phyloP scores from a whole-genome alignment of 176 grass and related monocot genomes.

The Melocanna baccifera region DNA sequence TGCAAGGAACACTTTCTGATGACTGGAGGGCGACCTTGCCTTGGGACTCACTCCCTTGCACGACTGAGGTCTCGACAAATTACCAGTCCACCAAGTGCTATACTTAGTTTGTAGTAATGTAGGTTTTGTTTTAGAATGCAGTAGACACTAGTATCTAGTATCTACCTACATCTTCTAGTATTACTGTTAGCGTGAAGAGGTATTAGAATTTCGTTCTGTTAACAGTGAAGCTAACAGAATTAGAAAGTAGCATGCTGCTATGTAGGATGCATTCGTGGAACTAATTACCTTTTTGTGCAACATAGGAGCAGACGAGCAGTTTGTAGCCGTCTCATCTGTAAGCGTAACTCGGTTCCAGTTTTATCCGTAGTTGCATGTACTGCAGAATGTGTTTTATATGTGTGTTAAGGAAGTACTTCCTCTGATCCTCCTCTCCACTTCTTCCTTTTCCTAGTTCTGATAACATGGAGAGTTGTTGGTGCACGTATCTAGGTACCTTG shows the following conservation, averaged over 20 bases:
- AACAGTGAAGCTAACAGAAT: conserved; percentile 65
- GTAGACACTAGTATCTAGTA: conserved; percentile 10
- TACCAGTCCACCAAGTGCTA: conserved; percentile 53
- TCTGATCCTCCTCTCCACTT: conserved; percentile 6
- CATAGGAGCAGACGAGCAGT: neutral
- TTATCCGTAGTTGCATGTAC: conserved; percentile 15
- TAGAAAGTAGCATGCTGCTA: conserved; percentile 3
- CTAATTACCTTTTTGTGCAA: conserved; percentile 17
- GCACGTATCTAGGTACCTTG: neutral
- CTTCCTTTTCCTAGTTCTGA: neutral
- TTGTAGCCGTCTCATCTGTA: neutral
- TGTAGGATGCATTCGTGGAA: conserved; percentile 5
- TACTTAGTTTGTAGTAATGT: conserved; percentile 39
- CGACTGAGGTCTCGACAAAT: conserved; percentile 49
- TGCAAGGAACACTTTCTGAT: conserved; percentile 51
- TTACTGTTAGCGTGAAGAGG: conserved; percentile 55
- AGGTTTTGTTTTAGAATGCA: conserved; percentile 33
- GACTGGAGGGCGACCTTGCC: conserved; percentile 69
- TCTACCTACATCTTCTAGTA: conserved; percentile 49
- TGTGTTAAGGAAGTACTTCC: neutral
- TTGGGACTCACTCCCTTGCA: conserved; percentile 68
- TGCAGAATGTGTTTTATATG: neutral
- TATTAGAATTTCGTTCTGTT: conserved; percentile 37
- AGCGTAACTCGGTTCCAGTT: conserved; percentile 22
- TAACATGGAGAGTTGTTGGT: neutral